These are phyloP conservation scores for Lipomyces yamanashiensis DNA, from an alignment of 805 yeast species.

Conservation along the genomic window DNA sequence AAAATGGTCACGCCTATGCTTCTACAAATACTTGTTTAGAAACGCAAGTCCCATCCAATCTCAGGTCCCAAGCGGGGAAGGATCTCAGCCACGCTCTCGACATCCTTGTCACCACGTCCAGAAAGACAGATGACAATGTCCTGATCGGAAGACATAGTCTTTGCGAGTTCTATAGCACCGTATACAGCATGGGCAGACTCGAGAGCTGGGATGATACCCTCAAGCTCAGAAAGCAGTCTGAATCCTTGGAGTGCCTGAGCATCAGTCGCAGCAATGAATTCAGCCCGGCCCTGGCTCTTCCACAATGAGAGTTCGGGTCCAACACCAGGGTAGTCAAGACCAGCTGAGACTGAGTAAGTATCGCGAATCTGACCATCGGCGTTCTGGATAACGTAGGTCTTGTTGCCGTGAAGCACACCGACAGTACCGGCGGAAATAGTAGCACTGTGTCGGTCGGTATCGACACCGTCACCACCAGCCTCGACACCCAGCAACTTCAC, in stretches of 20 bases:
- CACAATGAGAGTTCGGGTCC: slow-evolving; percentile 97
- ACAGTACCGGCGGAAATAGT: slow-evolving; percentile 93
- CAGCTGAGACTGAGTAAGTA: slow-evolving; percentile 98
- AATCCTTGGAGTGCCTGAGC: slow-evolving; percentile 94
- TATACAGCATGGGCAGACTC: slow-evolving; percentile 96
- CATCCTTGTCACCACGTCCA: slow-evolving; percentile 99
- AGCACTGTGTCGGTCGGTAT: slow-evolving; percentile 89
- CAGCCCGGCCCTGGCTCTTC: slow-evolving; percentile 92
- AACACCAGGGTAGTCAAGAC: slow-evolving; percentile 98
- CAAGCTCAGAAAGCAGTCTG: slow-evolving; percentile 83
- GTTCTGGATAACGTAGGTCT: slow-evolving; percentile 89
- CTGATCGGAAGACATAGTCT: slow-evolving; percentile 76
- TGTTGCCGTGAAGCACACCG: slow-evolving; percentile 98
- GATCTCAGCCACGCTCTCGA: slow-evolving; percentile 93
- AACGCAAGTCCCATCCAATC: slow-evolving; percentile 96
- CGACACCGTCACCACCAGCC: slow-evolving; percentile 98
- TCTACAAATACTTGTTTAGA: slow-evolving; percentile 52
- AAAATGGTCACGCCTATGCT: too few species aligned
- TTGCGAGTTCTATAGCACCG: slow-evolving; percentile 88
- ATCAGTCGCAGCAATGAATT: slow-evolving; percentile 89
- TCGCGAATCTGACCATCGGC: slow-evolving; percentile 95
- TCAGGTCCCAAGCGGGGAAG: slow-evolving; percentile 87
- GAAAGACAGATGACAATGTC: slow-evolving; percentile 86
- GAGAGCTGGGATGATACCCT: slow-evolving; percentile 98
- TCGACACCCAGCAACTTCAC: slow-evolving; percentile 92